Base-by-base conservation (phyloP, 2,329 filamentous ascomycete genomes). In the Penicillium sp. region DNA sequence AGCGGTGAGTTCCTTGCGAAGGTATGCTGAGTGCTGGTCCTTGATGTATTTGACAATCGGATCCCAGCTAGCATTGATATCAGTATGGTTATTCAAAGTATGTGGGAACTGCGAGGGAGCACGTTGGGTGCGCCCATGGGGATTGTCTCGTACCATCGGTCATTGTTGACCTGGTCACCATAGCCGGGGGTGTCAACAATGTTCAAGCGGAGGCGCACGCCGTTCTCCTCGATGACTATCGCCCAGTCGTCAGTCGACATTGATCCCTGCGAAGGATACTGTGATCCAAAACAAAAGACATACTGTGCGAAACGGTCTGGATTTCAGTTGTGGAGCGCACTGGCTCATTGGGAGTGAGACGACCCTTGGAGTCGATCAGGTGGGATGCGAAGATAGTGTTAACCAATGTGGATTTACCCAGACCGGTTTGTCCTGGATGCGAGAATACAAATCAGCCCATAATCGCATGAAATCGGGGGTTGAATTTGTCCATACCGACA, bases 11-110 rank as follows among this genome's bases (percentile, higher is more conserved):
- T 98, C 93, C 82, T 98, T 98, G 74, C 93, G 88, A 63, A 98
- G 84, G 78, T 97, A 98, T 65, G 93, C 91, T 45, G 90, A 96
- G 80, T 98, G 93, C 79, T 98, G 93, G 75, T 98, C 93, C 82
- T 98, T 98, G 82, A 98, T 98, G 77, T 98, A 98, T 80, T 98
- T 98, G 80, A 98, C 91, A 71, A 98, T 98, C 56, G 93, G 93
- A 70, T 98, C 93, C 93, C 93, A 98, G 84, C 75, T 78, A 55
- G 13, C 42, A 34, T 32, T 43, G 42, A 51, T 44, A 59, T 65
- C 54, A 64, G 56, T 51, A 27, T 35, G n/a, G n/a, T 27, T 45
- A 26, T 27, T 12, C 32, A 12, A 6, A 18, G 18, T 38, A 4
- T 11, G 11, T 25, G 2, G 4, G 11, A 12, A 12, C 25, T 27